phyloP scores from a whole-genome alignment of 179 eudicot species.

The Drosera spatulata region DNA sequence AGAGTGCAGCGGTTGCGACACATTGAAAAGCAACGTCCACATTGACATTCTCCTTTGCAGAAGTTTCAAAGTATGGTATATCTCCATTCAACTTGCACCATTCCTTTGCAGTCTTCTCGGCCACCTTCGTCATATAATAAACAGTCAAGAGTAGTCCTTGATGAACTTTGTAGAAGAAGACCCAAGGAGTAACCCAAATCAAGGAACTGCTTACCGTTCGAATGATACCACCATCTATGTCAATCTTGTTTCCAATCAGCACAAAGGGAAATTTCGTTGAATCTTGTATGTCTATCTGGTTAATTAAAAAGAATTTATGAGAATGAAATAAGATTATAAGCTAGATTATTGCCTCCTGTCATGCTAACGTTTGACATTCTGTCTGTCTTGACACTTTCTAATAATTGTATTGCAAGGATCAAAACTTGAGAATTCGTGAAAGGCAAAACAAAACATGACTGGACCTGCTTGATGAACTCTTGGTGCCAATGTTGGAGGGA shows the following conservation, averaged over 20 bases:
- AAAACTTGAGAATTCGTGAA: too few species aligned
- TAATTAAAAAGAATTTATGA: too few species aligned
- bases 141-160: too few species aligned
- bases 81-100: conserved; percentile 32
- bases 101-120: conserved; percentile 30
- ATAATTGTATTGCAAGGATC: too few species aligned
- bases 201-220: conserved; percentile 31
- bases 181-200: too few species aligned
- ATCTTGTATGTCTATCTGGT: conserved; percentile 41
- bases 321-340: too few species aligned
- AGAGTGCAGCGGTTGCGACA: conserved; percentile 24
- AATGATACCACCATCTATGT: conserved; percentile 39
- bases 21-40: conserved; percentile 28
- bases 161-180: too few species aligned
- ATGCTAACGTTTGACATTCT: too few species aligned
- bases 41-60: conserved; percentile 32
- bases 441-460: too few species aligned
- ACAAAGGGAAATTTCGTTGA: conserved; percentile 48
- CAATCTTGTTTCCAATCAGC: conserved; percentile 61
- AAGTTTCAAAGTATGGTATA: conserved; percentile 30
- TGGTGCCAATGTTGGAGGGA: conserved; percentile 52
- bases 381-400: too few species aligned
- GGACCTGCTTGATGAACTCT: conserved; percentile 59
- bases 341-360: too few species aligned
- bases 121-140: conserved; percentile 12